These are phyloP conservation scores for Plenodomus tracheiphilus DNA, from an alignment of 2,329 filamentous ascomycete genomes.

Conservation along the genomic window DNA sequence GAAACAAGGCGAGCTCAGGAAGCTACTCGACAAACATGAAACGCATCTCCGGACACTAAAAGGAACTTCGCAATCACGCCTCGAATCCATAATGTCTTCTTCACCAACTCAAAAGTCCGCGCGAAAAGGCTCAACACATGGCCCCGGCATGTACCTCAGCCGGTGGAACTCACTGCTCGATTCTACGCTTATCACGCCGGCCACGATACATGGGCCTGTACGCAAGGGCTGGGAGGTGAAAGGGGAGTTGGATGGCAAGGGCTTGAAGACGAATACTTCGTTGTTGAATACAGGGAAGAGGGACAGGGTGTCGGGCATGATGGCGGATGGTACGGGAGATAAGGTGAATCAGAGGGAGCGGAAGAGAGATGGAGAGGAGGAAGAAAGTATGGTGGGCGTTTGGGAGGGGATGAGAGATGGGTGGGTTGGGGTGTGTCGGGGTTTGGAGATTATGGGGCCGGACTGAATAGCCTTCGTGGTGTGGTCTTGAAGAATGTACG, in stretches of 20 bases:
- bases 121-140: slow-evolving; percentile 52
- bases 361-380: slow-evolving; percentile 36
- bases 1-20: slow-evolving; percentile 52
- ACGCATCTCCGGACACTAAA: slow-evolving; percentile 55
- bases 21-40: slow-evolving; percentile 63
- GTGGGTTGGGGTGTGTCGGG: slow-evolving; percentile 39
- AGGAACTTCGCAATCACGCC: slow-evolving; percentile 45
- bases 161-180: slow-evolving; percentile 75
- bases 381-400: slow-evolving; percentile 31
- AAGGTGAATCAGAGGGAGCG: slow-evolving; percentile 31
- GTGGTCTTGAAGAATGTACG: neutral
- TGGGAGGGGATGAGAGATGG: slow-evolving; percentile 38
- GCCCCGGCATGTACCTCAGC: slow-evolving; percentile 72
- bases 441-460: slow-evolving; percentile 41
- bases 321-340: slow-evolving; percentile 33
- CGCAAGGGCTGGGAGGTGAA: slow-evolving; percentile 50
- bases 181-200: slow-evolving; percentile 69
- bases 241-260: slow-evolving; percentile 41
- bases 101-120: slow-evolving; percentile 5
- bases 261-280: slow-evolving; percentile 27
- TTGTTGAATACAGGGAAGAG: slow-evolving; percentile 11
- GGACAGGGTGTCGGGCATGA: slow-evolving; percentile 14
- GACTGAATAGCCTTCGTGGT: slow-evolving; percentile 2
- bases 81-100: slow-evolving; percentile 58
- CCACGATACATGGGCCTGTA: slow-evolving; percentile 54